Conservation (phyloP, 2,329 filamentous ascomycete species). For the Pseudonectria buxi region DNA sequence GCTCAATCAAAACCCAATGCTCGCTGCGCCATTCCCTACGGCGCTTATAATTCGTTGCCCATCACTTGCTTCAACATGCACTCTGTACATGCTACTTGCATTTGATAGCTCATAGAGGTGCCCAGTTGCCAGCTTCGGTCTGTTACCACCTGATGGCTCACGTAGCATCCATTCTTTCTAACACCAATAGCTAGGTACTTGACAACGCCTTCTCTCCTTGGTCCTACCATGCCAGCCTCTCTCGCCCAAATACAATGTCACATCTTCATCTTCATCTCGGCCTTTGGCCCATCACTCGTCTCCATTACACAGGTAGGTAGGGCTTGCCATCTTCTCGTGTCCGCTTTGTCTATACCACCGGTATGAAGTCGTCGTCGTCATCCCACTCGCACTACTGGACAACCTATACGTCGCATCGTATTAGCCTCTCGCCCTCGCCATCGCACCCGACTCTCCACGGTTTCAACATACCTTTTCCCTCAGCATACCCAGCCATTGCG, state of each 20-base stretch:
- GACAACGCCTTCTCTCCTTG: background rate
- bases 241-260: background rate
- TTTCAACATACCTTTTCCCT: constrained; percentile 74
- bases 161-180: too few relatives aligned
- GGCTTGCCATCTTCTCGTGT: constrained; percentile 4
- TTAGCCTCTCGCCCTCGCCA: background rate
- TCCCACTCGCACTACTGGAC: constrained; percentile 25
- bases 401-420: constrained; percentile 22
- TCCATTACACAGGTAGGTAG: constrained; percentile 12
- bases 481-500: constrained; percentile 86
- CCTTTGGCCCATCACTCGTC: too few relatives aligned
- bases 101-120: too few relatives aligned
- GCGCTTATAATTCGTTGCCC: too few relatives aligned
- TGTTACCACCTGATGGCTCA: too few relatives aligned
- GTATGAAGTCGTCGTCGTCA: constrained; percentile 7
- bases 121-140: too few relatives aligned
- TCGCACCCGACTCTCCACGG: background rate
- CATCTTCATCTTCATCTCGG: too few relatives aligned
- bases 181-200: too few relatives aligned
- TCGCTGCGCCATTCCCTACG: too few relatives aligned
- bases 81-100: too few relatives aligned
- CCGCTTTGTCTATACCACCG: constrained; percentile 10
- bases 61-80: too few relatives aligned
- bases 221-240: background rate
- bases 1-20: too few relatives aligned